Conservation (phyloP, 306 rosid genomes). For the Acacia acuminata region DNA sequence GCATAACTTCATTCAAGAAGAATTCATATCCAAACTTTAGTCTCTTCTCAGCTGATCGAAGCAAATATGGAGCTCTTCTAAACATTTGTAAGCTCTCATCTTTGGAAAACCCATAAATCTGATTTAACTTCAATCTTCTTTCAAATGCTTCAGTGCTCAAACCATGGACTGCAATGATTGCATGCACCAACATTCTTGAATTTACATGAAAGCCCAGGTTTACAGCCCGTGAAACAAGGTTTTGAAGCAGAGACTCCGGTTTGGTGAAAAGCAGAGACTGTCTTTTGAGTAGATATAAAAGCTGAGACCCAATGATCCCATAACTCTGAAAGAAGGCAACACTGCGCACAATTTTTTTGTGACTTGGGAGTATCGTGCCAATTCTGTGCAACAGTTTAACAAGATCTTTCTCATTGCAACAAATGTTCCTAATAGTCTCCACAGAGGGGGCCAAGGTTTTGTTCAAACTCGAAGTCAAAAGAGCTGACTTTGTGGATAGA, state of each 20-base stretch:
- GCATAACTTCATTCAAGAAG: conserved; percentile 42
- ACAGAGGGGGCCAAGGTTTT: not conserved
- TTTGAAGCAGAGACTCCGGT: conserved; percentile 24
- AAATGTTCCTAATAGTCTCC: not conserved
- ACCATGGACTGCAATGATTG: not conserved
- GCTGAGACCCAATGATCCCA: not conserved
- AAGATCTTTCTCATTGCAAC: conserved; percentile 31
- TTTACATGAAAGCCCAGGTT: conserved; percentile 20
- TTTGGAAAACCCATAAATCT: not conserved
- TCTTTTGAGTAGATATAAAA: conserved; percentile 34
- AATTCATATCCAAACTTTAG: conserved; percentile 51
- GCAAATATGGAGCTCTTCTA: conserved; percentile 41
- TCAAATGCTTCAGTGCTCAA: conserved; percentile 36
- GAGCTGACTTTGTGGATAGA: not conserved
- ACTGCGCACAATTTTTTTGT: conserved; percentile 15
- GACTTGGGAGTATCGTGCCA: conserved; percentile 23
- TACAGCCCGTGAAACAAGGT: conserved; percentile 25
- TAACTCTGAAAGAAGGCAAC: not conserved
- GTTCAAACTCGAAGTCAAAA: not conserved
- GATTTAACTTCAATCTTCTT: conserved; percentile 45
- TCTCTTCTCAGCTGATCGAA: conserved; percentile 48
- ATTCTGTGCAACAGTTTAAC: conserved; percentile 28
- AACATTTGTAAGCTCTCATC: conserved; percentile 38
- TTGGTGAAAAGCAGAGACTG: conserved; percentile 35
- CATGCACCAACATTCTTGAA: conserved; percentile 54